A percentile compares a stretch with the other conserved stretches of the same genome.
phyloP scores from a whole-genome alignment of 148 eudicot genomes.

The Chenopodium suecicum region DNA sequence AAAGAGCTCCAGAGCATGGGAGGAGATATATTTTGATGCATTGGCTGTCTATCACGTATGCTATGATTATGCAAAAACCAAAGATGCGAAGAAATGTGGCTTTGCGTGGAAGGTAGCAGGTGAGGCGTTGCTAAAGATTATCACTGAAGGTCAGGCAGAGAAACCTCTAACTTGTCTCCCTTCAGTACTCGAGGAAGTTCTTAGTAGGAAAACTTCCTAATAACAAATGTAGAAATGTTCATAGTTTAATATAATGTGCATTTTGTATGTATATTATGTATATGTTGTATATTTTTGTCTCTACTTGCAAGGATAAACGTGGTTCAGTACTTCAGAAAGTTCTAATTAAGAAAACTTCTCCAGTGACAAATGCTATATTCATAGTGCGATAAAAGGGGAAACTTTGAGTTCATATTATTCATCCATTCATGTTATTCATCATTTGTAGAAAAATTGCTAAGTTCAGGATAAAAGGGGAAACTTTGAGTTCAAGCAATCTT shows the following conservation, averaged over 20 bases:
- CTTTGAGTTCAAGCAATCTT: too few species aligned
- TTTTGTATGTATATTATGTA: too few species aligned
- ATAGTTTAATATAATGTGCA: too few species aligned
- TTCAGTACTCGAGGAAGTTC: conserved; percentile 8
- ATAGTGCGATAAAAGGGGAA: too few species aligned
- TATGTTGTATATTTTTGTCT: too few species aligned
- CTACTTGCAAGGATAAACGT: too few species aligned
- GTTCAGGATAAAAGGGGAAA: too few species aligned
- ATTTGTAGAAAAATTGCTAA: too few species aligned
- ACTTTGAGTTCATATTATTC: too few species aligned
- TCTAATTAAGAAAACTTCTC: background rate
- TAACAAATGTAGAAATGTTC: background rate
- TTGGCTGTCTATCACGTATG: conserved; percentile 50
- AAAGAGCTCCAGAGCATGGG: conserved; percentile 37
- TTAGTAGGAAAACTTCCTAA: background rate
- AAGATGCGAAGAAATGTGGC: conserved; percentile 30
- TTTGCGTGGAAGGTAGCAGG: conserved; percentile 86
- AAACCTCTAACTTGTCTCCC: conserved; percentile 4
- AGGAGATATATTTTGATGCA: conserved; percentile 51
- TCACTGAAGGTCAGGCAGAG: conserved; percentile 14
- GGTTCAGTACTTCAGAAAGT: background rate
- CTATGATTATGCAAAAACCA: conserved; percentile 39
- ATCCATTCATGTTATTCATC: too few species aligned
- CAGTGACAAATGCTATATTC: too few species aligned
- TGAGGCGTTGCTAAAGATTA: conserved; percentile 11